Conservation (phyloP, 1,284 basidiomycete species). For the Ustilago cynodontis region DNA sequence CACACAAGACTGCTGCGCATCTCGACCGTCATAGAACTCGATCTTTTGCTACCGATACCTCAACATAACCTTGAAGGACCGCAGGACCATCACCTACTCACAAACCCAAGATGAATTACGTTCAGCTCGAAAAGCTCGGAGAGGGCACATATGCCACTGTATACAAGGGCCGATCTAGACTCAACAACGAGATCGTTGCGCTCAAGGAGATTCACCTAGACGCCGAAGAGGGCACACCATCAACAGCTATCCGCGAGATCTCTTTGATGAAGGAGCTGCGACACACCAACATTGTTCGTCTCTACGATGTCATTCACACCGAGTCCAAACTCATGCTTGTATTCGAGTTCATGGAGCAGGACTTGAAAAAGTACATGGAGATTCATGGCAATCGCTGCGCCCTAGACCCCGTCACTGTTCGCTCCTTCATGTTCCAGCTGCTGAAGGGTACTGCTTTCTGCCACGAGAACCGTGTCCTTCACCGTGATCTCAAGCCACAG, state of each 20-base stretch:
- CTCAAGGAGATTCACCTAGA: slow-evolving; percentile 95
- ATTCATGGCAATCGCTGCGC: slow-evolving; percentile 95
- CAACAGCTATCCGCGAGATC: slow-evolving; percentile 93
- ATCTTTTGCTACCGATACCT: too few relatives aligned
- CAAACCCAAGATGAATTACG: slow-evolving; percentile 62
- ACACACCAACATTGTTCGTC: slow-evolving; percentile 92
- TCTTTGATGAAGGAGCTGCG: slow-evolving; percentile 97
- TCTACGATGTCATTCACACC: slow-evolving; percentile 96
- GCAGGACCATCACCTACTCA: background rate
- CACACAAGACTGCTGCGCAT: background rate
- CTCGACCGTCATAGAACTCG: too few relatives aligned
- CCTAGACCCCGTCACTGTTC: slow-evolving; percentile 90
- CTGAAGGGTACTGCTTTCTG: slow-evolving; percentile 98
- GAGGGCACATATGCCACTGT: slow-evolving; percentile 70
- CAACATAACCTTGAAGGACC: too few relatives aligned
- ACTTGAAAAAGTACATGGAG: slow-evolving; percentile 99
- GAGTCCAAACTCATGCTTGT: slow-evolving; percentile 97
- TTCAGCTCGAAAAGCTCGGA: slow-evolving; percentile 69
- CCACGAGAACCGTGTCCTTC: slow-evolving; percentile 97
- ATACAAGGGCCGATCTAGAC: slow-evolving; percentile 68
- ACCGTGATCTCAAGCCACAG: slow-evolving; percentile 97
- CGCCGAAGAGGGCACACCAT: slow-evolving; percentile 93
- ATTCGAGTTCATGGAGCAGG: slow-evolving; percentile 98
- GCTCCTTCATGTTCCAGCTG: slow-evolving; percentile 96
- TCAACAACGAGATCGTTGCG: slow-evolving; percentile 68